Base-by-base conservation (phyloP, 2,329 filamentous ascomycete species). In the Xylariomycetidae sp. region DNA sequence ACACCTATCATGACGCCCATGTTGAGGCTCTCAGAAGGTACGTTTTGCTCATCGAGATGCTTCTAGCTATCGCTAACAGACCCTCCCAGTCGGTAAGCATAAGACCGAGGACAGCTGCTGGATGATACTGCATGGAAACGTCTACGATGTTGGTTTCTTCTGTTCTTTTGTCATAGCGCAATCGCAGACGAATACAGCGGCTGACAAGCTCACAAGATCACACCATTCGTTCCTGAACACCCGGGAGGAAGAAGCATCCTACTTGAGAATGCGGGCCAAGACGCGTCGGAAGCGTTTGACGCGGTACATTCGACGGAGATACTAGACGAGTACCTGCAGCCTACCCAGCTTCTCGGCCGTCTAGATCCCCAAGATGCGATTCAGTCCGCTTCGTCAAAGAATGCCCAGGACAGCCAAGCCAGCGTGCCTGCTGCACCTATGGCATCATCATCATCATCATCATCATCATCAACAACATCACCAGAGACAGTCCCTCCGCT, bases 101-200 rank as follows among this genome's bases (percentile, higher is more conserved):
- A 35, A 32, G n/a, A 37, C 35, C 11, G 16, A 45, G 29, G 42
- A 40, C 17, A 44, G 38, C 22, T 49, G 46, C 22, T 49, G 46
- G 46, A 44, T 47, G 36, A 20, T 45, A 19, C 18, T 49, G 13
- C 44, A 49, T 33, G 44, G 44, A n/a, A 45, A 42, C 14, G 44
- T 47, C 20, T 49, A 49, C 23, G 44, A 49, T 33, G 46, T 49
- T 17, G 33, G 46, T 35, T 27, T 12, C 20, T 25, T n/a, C n/a
- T n/a, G n/a, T n/a, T n/a, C n/a, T n/a, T n/a, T n/a, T n/a, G n/a
- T n/a, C n/a, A n/a, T n/a, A n/a, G n/a, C n/a, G n/a, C n/a, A n/a
- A n/a, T n/a, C n/a, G n/a, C n/a, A n/a, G n/a, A n/a, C n/a, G n/a
- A n/a, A n/a, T n/a, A n/a, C n/a, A n/a, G n/a, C n/a, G n/a, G n/a